A percentile compares a stretch with the other conserved stretches of the same genome.
Conservation (phyloP, 2,329 filamentous ascomycete genomes). For the Ceratocystis cacaofunesta region DNA sequence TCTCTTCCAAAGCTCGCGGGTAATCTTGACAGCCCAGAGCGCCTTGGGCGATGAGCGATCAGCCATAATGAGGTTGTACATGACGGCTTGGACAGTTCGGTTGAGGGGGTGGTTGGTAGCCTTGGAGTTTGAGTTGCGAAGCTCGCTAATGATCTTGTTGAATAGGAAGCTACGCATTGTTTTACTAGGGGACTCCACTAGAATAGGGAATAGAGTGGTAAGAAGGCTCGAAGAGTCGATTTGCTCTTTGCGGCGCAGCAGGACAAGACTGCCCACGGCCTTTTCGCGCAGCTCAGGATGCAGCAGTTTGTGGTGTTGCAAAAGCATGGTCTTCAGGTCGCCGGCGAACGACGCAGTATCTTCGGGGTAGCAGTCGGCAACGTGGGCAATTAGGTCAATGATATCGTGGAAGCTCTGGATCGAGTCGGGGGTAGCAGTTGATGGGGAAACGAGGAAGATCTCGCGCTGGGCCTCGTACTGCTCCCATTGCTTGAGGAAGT, state of each 20-base stretch:
- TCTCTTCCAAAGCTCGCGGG: conserved; percentile 87
- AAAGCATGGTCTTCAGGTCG: conserved; percentile 68
- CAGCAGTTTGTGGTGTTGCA: conserved; percentile 66
- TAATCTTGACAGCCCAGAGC: conserved; percentile 91
- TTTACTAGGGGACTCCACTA: conserved; percentile 86
- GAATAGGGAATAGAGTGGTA: conserved; percentile 84
- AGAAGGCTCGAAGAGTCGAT: conserved; percentile 73
- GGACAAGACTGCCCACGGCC: conserved; percentile 75
- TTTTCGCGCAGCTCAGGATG: conserved; percentile 83
- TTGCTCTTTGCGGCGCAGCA: conserved; percentile 80
- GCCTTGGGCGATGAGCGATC: conserved; percentile 75
- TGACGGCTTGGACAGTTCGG: conserved; percentile 77
- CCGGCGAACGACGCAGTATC: conserved; percentile 63
- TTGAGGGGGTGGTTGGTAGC: conserved; percentile 85
- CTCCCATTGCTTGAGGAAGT: conserved; percentile 75
- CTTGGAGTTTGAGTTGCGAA: conserved; percentile 77
- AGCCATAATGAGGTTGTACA: conserved; percentile 80
- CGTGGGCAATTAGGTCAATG: conserved; percentile 85
- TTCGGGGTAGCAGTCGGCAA: conserved; percentile 81
- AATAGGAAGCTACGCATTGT: conserved; percentile 69
- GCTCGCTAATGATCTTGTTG: conserved; percentile 79
- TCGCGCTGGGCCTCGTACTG: conserved; percentile 86
- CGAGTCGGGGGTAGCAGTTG: conserved; percentile 60
- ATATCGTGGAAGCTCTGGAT: conserved; percentile 77
- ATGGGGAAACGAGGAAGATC: conserved; percentile 75